Base-by-base conservation (phyloP, 495 filamentous ascomycete genomes). In the Penicillium lividum region DNA sequence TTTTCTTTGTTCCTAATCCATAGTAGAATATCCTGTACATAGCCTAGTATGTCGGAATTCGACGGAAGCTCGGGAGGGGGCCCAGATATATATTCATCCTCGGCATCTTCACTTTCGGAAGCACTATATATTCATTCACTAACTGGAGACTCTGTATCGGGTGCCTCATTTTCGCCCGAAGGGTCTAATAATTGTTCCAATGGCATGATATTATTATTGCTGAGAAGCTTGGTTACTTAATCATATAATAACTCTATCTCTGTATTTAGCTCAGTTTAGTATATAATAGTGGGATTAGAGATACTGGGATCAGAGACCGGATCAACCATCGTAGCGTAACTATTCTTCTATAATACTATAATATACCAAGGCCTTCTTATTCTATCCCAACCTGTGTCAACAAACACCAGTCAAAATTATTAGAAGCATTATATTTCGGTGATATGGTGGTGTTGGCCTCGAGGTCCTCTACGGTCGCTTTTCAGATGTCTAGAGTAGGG, bases 331-430 rank as follows among this genome's bases (percentile, higher is more conserved):
- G 53, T 34, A 3, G 28, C 58, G 47, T 2, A 72, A n/a, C 59
- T 53, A 72, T 56, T 70, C 63, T 36, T 54, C 42, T 34, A 57
- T 63, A 22, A 73, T 64, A 5, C 15, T 38, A 33, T 50, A 16
- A 29, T 56, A 59, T 53, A 73, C 66, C 56, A 54, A 68, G 5
- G 59, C 58, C 27, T 60, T 64, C 47, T 68, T 68, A 54, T 63
- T 70, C 40, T 34, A 66, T 22, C 60, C n/a, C n/a, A n/a, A n/a
- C n/a, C n/a, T n/a, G n/a, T n/a, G n/a, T n/a, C n/a, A n/a, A n/a
- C n/a, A n/a, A n/a, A n/a, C n/a, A n/a, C n/a, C n/a, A n/a, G n/a
- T n/a, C n/a, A n/a, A n/a, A n/a, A n/a, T n/a, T n/a, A 22, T 22
- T 22, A 2, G 22, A 22, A 22, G 22, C 22, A 22, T 1, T 22